These are phyloP conservation scores for Debaryomyces prosopidis DNA, from an alignment of 805 yeast genomes.

Conservation along the genomic window DNA sequence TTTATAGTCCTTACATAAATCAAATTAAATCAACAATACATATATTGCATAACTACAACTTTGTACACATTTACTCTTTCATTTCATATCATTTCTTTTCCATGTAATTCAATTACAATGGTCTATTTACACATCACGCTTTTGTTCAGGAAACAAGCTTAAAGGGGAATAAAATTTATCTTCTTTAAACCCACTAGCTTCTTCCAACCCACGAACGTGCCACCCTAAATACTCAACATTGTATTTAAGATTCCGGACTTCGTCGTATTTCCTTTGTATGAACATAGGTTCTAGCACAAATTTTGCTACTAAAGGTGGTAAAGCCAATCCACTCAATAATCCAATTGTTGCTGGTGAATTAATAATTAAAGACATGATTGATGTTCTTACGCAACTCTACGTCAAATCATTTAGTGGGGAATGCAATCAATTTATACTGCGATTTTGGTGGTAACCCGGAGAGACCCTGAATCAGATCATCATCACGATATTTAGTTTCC, in stretches of 20 bases:
- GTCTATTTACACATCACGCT: no score
- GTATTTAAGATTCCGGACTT: constrained; percentile 29
- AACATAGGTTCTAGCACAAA: constrained; percentile 24
- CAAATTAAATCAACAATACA: neutral
- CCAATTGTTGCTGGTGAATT: constrained; percentile 17
- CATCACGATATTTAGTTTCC: no score
- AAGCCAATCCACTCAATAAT: constrained; percentile 26
- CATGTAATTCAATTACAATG: no score
- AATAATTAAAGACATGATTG: constrained; percentile 9
- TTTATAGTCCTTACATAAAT: neutral
- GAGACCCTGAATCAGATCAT: no score
- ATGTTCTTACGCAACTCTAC: neutral
- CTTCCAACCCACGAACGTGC: constrained; percentile 33
- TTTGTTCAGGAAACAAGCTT: no score
- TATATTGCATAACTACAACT: neutral
- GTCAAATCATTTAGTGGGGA: no score
- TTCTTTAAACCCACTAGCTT: constrained; percentile 25
- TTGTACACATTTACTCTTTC: no score
- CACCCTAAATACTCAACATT: constrained; percentile 36
- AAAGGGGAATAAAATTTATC: constrained; percentile 23
- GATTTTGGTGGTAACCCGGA: no score
- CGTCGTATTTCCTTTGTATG: constrained; percentile 23
- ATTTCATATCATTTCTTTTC: no score
- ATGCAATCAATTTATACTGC: no score
- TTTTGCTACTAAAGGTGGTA: constrained; percentile 32